Evolutionary conservation across 225 moss, liverwort and hornwort species (phyloP).

Genomic region (Pseudoscleropodium purum): DNA sequence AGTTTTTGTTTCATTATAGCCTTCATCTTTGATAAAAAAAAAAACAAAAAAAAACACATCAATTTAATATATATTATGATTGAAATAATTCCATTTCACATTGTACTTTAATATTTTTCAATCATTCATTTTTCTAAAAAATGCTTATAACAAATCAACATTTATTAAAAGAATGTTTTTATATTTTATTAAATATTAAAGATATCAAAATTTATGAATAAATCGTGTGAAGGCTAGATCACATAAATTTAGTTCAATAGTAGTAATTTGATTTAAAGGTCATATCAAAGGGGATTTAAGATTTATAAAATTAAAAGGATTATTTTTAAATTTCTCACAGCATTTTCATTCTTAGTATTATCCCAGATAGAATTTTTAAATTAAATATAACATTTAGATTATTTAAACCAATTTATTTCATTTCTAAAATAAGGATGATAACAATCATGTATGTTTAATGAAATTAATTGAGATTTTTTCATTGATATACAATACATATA

Average conservation of each 20-base stretch:
- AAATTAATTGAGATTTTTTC: neutral
- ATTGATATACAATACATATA: neutral
- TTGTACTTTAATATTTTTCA: neutral
- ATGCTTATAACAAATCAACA: neutral
- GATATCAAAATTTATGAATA: neutral
- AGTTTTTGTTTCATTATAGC: neutral
- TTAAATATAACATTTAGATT: too few relatives aligned
- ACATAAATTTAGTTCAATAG: neutral
- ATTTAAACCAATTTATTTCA: too few relatives aligned
- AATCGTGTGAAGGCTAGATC: neutral
- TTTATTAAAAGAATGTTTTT: neutral
- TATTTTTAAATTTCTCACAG: neutral
- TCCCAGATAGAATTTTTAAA: neutral
- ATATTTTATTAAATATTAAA: neutral
- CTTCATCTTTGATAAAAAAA: neutral
- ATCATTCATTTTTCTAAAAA: neutral
- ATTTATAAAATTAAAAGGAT: too few relatives aligned
- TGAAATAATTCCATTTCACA: neutral
- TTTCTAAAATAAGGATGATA: neutral
- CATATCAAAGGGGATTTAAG: neutral
- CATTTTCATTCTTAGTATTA: neutral
- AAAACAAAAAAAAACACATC: too few relatives aligned
- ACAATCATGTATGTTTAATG: too few relatives aligned
- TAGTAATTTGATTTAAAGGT: neutral
- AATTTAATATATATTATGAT: neutral